Evolutionary conservation across 2,329 filamentous ascomycete species (phyloP).

Genomic region (Trichophyton mentagrophytes): DNA sequence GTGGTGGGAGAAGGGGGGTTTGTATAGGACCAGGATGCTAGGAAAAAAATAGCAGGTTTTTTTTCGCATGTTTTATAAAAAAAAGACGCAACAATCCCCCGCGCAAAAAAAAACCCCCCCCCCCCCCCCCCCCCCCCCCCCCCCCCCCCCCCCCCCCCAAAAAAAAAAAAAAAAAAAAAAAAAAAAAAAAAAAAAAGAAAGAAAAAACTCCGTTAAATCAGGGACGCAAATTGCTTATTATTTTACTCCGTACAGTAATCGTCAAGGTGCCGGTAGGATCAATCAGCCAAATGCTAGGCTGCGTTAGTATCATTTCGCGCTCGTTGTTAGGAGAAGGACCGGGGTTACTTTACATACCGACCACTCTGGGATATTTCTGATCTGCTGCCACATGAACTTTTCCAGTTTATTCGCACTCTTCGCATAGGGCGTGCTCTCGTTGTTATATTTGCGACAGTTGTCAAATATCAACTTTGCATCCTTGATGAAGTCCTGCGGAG

Average conservation of each 20-base stretch:
- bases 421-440: conserved; percentile 84
- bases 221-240: not conserved
- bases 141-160: no score
- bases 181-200: not conserved
- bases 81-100: no score
- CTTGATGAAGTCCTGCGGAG: conserved; percentile 80
- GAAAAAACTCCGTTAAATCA: not conserved
- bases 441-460: conserved; percentile 94
- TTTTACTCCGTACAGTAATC: not conserved
- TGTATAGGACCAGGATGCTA: no score
- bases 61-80: no score
- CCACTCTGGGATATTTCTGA: conserved; percentile 89
- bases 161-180: not conserved
- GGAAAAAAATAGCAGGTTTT: no score
- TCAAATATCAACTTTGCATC: conserved; percentile 84
- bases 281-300: conserved; percentile 1
- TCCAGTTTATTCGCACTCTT: conserved; percentile 89
- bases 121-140: no score
- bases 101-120: no score
- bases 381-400: conserved; percentile 90
- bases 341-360: conserved; percentile 38
- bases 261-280: not conserved
- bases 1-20: no score
- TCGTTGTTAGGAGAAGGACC: not conserved
- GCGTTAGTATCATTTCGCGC: not conserved